These are phyloP conservation scores for Mucor mucedo DNA, from an alignment of 371 early-diverging fungal species.

Conservation along the genomic window DNA sequence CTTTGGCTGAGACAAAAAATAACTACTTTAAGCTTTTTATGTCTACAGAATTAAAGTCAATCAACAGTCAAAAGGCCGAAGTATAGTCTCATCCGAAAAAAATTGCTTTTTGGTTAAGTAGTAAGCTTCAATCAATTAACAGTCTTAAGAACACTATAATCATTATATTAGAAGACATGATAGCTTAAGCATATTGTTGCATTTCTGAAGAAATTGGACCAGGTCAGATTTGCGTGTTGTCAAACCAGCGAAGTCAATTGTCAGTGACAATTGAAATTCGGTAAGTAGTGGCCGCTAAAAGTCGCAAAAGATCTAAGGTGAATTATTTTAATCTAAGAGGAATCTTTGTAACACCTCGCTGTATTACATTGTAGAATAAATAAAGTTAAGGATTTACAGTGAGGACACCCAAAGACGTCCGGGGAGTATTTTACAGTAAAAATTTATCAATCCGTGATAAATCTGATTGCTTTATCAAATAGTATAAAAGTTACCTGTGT, in stretches of 20 bases:
- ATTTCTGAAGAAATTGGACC: conserved; percentile 12
- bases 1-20: not conserved
- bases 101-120: conserved; percentile 6
- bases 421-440: too few species aligned
- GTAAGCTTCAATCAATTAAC: conserved; percentile 5
- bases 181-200: conserved; percentile 8
- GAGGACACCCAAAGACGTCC: too few species aligned
- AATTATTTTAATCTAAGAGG: conserved; percentile 20
- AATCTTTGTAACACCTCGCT: conserved; percentile 16
- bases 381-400: too few species aligned
- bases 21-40: conserved; percentile 7
- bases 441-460: too few species aligned
- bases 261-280: conserved; percentile 8
- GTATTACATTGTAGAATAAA: conserved; percentile 11
- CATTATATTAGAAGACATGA: conserved; percentile 8
- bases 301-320: not conserved
- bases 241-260: conserved; percentile 12
- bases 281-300: not conserved
- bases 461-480: too few species aligned
- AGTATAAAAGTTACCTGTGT: too few species aligned
- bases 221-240: conserved; percentile 8
- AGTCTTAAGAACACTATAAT: conserved; percentile 8
- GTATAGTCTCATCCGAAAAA: conserved; percentile 3
- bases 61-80: conserved; percentile 4
- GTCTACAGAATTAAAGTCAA: conserved; percentile 6